phyloP scores from a whole-genome alignment of 352 stramenopile genomes.

The Pythium oligandrum region DNA sequence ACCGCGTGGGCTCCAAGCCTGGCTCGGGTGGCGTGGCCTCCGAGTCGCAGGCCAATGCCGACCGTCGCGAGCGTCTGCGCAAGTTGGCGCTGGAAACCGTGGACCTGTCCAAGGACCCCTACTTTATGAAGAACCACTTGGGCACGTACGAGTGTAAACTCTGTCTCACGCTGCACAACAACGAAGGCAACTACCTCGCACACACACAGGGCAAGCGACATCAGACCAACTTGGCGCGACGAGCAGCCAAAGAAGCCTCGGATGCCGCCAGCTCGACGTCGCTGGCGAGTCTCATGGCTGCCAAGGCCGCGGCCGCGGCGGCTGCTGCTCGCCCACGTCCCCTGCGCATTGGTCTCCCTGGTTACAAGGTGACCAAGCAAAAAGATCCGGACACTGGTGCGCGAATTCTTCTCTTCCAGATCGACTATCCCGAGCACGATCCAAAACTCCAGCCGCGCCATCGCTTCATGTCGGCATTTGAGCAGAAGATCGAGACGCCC shows the following conservation, averaged over 20 bases:
- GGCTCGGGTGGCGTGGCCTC: conserved; percentile 71
- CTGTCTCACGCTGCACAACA: conserved; percentile 98
- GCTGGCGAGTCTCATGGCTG: conserved; percentile 35
- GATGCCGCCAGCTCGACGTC: conserved; percentile 49
- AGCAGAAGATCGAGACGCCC: conserved; percentile 96
- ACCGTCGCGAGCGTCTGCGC: conserved; percentile 94
- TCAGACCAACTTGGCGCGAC: conserved; percentile 94
- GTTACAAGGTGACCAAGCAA: conserved; percentile 98
- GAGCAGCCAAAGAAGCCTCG: conserved; percentile 82
- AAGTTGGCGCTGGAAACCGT: conserved; percentile 98
- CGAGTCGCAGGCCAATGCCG: conserved; percentile 80
- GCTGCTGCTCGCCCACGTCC: conserved; percentile 57
- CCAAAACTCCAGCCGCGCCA: conserved; percentile 93
- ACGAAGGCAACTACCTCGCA: conserved; percentile 98
- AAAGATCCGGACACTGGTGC: conserved; percentile 79
- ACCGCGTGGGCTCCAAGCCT: conserved; percentile 79
- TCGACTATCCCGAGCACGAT: conserved; percentile 96
- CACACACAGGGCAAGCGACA: conserved; percentile 99
- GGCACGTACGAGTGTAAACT: conserved; percentile 99
- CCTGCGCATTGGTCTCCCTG: conserved; percentile 95
- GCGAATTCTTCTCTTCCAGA: conserved; percentile 89
- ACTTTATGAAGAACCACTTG: conserved; percentile 99
- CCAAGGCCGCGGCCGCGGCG: conserved; percentile 30
- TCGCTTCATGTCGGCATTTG: conserved; percentile 99
- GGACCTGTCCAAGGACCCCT: conserved; percentile 98